Percentiles rank a stretch among this genome's conserved stretches.
These are phyloP conservation scores for Huiozyma sinensis DNA, from an alignment of 805 yeast genomes.

Conservation along the genomic window DNA sequence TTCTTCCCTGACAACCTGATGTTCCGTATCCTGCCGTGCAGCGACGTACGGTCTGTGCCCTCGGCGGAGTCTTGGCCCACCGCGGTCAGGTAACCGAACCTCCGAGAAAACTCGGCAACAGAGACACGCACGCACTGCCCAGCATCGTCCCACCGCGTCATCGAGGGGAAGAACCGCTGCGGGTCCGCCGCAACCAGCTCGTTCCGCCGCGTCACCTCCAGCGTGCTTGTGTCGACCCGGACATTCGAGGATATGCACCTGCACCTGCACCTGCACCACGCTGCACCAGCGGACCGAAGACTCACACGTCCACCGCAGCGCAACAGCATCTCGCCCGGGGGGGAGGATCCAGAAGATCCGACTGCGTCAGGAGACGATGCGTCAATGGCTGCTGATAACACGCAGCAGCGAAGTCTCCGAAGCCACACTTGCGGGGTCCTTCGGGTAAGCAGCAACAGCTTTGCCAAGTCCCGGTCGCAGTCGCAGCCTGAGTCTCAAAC, in stretches of 20 bases:
- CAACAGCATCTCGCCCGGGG: background rate
- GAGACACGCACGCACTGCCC: background rate
- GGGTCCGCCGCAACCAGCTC: constrained; percentile 8
- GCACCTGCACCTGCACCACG: background rate
- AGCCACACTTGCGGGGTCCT: too few species aligned
- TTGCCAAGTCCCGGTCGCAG: background rate
- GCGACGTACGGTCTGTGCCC: background rate
- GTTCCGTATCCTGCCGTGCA: constrained; percentile 18
- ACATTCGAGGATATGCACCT: background rate
- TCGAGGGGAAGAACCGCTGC: constrained; percentile 19
- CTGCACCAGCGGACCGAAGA: background rate
- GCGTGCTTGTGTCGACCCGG: constrained; percentile 10
- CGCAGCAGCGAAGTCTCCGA: too few species aligned
- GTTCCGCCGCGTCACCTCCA: constrained; percentile 18
- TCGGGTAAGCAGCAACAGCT: background rate
- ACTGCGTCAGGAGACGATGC: background rate
- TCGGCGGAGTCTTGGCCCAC: background rate
- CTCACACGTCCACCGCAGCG: background rate
- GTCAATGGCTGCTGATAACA: too few species aligned
- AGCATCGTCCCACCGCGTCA: constrained; percentile 6
- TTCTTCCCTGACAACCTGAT: constrained; percentile 26
- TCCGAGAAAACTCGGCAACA: constrained; percentile 1
- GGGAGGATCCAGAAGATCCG: background rate
- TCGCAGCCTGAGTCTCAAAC: background rate
- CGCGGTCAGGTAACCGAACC: background rate